Percentiles rank a stretch among this genome's conserved stretches.
Conservation (phyloP, 139 green algal species). For the Spirogloea muscicola region DNA sequence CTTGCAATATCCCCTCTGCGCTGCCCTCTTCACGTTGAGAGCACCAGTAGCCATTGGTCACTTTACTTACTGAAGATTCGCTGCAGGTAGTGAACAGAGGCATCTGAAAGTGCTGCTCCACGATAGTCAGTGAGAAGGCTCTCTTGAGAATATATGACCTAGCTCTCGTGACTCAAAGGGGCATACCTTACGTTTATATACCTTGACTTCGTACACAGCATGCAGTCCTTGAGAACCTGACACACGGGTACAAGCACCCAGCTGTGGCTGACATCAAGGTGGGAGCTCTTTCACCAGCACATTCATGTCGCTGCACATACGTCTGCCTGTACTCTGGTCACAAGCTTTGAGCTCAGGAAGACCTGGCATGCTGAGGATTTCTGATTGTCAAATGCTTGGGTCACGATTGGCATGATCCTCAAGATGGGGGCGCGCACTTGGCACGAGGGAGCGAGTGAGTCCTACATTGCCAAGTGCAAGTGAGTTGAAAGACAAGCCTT, state of each 20-base stretch:
- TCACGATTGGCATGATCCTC: too few species aligned
- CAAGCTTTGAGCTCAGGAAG: not conserved
- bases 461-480: slow-evolving; percentile 35
- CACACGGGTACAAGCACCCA: slow-evolving; percentile 15
- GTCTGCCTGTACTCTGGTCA: not conserved
- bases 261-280: slow-evolving; percentile 34
- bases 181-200: too few species aligned
- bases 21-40: not conserved
- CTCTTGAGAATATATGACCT: not conserved
- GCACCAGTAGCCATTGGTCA: not conserved
- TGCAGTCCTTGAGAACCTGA: slow-evolving; percentile 32
- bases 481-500: not conserved
- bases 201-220: too few species aligned
- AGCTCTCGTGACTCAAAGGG: slow-evolving; percentile 15
- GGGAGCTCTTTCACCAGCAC: not conserved
- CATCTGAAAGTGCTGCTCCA: not conserved
- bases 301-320: too few species aligned
- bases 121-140: not conserved
- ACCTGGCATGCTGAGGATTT: not conserved
- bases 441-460: slow-evolving; percentile 22
- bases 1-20: slow-evolving; percentile 7
- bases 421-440: slow-evolving; percentile 29
- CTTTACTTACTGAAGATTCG: not conserved
- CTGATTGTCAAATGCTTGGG: not conserved
- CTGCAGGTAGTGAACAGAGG: not conserved